phyloP scores from a whole-genome alignment of 2,329 filamentous ascomycete species.

The Fusarium napiforme region DNA sequence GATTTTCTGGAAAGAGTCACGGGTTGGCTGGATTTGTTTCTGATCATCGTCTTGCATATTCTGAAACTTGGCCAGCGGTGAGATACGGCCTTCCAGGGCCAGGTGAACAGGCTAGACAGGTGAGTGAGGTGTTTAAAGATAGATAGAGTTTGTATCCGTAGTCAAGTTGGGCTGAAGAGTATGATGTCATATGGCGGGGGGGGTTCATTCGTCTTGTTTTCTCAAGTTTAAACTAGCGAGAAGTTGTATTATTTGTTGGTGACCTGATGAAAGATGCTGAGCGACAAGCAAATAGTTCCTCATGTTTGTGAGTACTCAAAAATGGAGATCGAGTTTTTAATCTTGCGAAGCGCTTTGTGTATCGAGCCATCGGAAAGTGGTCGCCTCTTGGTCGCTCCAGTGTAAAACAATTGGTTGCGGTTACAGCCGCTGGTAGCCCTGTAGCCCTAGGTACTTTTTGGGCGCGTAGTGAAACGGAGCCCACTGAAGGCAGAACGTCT shows the following conservation, averaged over 20 bases:
- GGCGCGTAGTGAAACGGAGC: conserved; percentile 34
- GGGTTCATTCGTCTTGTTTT: not conserved
- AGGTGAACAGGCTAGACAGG: not conserved
- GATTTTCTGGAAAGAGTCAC: conserved; percentile 37
- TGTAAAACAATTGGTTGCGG: conserved; percentile 33
- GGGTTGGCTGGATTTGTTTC: conserved; percentile 23
- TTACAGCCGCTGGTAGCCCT: conserved; percentile 9
- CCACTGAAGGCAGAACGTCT: not conserved
- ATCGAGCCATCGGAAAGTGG: conserved; percentile 11
- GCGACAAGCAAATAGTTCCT: not conserved
- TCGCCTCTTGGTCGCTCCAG: not conserved
- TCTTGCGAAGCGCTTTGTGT: conserved; percentile 31
- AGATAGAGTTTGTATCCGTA: not conserved
- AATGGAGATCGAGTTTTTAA: not conserved
- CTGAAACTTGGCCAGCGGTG: conserved; percentile 34
- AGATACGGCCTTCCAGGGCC: not conserved
- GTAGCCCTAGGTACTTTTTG: not conserved
- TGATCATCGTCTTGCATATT: conserved; percentile 36
- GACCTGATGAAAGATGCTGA: not conserved
- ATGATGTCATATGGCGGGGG: conserved; percentile 33
- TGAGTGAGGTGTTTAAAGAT: not conserved
- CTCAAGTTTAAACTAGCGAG: not conserved
- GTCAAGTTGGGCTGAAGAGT: not conserved
- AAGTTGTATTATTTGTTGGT: not conserved
- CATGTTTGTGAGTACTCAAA: not conserved